A percentile compares a stretch with the other conserved stretches of the same genome.
Evolutionary conservation across 129 eudicot genomes (phyloP).

Genomic region (Chrysanthemum seticuspe): DNA sequence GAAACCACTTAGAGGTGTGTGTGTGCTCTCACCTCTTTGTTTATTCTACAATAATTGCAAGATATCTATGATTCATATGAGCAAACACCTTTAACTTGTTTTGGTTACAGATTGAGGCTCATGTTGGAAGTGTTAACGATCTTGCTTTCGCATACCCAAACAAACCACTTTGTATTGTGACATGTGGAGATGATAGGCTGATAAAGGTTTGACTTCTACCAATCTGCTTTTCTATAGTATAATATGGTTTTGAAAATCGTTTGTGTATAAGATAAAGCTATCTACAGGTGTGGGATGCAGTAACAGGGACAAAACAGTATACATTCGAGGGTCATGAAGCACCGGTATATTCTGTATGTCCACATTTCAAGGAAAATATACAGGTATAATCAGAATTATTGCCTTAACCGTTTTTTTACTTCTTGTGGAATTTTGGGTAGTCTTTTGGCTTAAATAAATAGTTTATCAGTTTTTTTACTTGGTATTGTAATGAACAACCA

Average conservation of each 20-base stretch:
- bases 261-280: slow-evolving; percentile 7
- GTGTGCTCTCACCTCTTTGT: slow-evolving; percentile 13
- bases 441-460: too few relatives aligned
- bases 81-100: not conserved
- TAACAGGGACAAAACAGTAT: slow-evolving; percentile 65
- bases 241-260: slow-evolving; percentile 3
- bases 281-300: slow-evolving; percentile 86
- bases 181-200: slow-evolving; percentile 89
- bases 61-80: slow-evolving; percentile 1
- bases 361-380: slow-evolving; percentile 82
- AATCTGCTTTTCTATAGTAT: not conserved
- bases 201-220: slow-evolving; percentile 58
- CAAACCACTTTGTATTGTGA: slow-evolving; percentile 75
- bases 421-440: too few relatives aligned
- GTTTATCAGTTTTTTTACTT: too few relatives aligned
- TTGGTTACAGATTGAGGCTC: slow-evolving; percentile 79
- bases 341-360: slow-evolving; percentile 86
- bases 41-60: slow-evolving; percentile 4
- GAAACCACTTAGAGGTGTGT: slow-evolving; percentile 83
- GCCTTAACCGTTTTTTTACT: too few relatives aligned
- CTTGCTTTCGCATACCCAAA: slow-evolving; percentile 82
- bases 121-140: slow-evolving; percentile 89
- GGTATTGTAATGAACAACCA: not conserved
- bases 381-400: slow-evolving; percentile 42
- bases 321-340: slow-evolving; percentile 92